These are phyloP conservation scores for Davidsoniella australis DNA, from an alignment of 2,329 filamentous ascomycete genomes.

Conservation along the genomic window DNA sequence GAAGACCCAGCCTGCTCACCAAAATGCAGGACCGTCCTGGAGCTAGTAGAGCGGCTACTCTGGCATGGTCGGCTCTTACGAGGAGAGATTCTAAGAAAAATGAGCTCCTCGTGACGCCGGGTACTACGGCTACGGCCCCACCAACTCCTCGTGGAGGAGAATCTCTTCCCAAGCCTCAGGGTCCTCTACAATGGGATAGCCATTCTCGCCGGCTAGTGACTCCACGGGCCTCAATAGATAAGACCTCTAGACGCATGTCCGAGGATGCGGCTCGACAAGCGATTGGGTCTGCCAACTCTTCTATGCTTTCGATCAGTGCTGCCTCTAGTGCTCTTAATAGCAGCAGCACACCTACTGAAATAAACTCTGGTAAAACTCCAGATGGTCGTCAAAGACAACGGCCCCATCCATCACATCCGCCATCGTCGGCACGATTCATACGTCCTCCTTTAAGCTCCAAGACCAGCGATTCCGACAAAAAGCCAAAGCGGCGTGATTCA, in stretches of 20 bases:
- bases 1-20: slow-evolving; percentile 20
- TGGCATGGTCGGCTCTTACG: slow-evolving; percentile 35
- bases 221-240: slow-evolving; percentile 8
- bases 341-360: slow-evolving; percentile 9
- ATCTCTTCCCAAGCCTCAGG: slow-evolving; percentile 12
- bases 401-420: slow-evolving; percentile 5
- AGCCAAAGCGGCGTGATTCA: background rate
- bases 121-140: slow-evolving; percentile 13
- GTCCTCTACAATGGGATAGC: slow-evolving; percentile 33
- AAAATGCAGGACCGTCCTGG: slow-evolving; percentile 18
- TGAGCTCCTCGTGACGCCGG: slow-evolving; percentile 15
- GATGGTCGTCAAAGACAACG: slow-evolving; percentile 5
- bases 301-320: slow-evolving; percentile 35
- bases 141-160: slow-evolving; percentile 18
- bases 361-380: background rate
- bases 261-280: slow-evolving; percentile 21
- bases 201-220: slow-evolving; percentile 34
- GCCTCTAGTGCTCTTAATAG: slow-evolving; percentile 36
- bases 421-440: slow-evolving; percentile 11
- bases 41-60: slow-evolving; percentile 44
- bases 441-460: background rate
- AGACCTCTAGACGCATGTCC: slow-evolving; percentile 14
- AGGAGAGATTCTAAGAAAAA: slow-evolving; percentile 19
- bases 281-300: slow-evolving; percentile 26
- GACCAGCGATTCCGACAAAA: slow-evolving; percentile 4